Base-by-base conservation (phyloP, 208 protist genomes). In the Angomonas ambiguus region DNA sequence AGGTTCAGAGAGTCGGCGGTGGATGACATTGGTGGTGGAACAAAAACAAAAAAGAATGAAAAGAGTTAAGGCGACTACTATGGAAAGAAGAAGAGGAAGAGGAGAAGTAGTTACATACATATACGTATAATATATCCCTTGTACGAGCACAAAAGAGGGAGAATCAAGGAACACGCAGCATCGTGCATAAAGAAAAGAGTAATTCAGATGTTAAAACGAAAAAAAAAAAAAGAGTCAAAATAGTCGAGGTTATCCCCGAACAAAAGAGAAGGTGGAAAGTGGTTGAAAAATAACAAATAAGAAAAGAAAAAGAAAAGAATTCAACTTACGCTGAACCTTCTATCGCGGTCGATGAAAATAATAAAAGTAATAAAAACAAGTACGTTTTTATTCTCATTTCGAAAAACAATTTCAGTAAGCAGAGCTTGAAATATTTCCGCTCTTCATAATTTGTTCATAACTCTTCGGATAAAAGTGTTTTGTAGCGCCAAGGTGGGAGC, bases 171-270 rank as follows among this genome's bases (percentile, higher is more conserved):
- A 56, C 5, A 27, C 5, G 18, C n/a, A 56, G 8, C 18, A 27
- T 56, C 8, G 27, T 8, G 11, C 5, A 64, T 45, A 64, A 57
- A 32, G 2, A 33, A 53, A 55, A 49, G 41, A 34, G 41, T 51
- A 62, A 30, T 1, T 38, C n/a, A 34, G 16, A 22, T 38, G 24
- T 34, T 10, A 55, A 5, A 11, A 55, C 34, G 51, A 69, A 62
- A 33, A 35, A 62, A 62, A 6, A 22, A 35, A 10, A 42, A 67
- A 62, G 51, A 59, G 4, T 16, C 45, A 59, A 32, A 62, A 62
- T 53, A 69, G n/a, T n/a, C n/a, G n/a, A n/a, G n/a, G n/a, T n/a
- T n/a, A n/a, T n/a, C n/a, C n/a, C n/a, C n/a, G n/a, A n/a, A n/a
- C n/a, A n/a, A n/a, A n/a, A n/a, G n/a, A n/a, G n/a, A n/a, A n/a